Conservation (phyloP, 1,284 basidiomycete species). For the Tilletia indica region DNA sequence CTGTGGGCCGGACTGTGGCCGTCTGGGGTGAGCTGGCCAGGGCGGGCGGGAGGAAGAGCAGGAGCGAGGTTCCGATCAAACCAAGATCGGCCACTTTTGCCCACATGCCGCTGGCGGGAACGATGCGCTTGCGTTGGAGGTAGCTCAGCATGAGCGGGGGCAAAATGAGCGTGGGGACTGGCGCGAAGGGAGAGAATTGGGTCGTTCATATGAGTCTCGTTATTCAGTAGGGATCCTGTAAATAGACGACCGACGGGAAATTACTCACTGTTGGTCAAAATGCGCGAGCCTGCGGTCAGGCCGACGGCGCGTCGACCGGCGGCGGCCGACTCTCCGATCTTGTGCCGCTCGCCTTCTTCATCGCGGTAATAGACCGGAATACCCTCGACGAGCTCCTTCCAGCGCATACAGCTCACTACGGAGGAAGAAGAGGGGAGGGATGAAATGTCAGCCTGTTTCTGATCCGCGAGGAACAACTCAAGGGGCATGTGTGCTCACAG, state of each 20-base stretch:
- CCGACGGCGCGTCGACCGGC: conserved; percentile 61
- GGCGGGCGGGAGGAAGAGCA: conserved; percentile 62
- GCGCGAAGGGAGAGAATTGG: too few relatives aligned
- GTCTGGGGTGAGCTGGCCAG: conserved; percentile 63
- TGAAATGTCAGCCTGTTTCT: too few relatives aligned
- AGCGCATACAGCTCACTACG: conserved; percentile 59
- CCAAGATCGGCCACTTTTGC: conserved; percentile 36
- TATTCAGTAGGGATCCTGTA: background rate
- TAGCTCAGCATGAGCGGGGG: conserved; percentile 60
- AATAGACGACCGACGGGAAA: background rate
- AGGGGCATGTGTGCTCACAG: background rate
- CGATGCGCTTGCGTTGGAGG: conserved; percentile 44
- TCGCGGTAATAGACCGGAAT: conserved; percentile 59
- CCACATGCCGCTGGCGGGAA: conserved; percentile 31
- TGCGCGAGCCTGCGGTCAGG: conserved; percentile 60
- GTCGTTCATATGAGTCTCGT: background rate
- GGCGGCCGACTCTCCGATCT: conserved; percentile 58
- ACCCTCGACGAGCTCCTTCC: conserved; percentile 64
- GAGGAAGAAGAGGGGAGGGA: too few relatives aligned
- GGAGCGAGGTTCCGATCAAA: conserved; percentile 59
- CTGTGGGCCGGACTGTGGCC: conserved; percentile 56
- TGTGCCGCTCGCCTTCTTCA: conserved; percentile 38
- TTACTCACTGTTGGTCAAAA: conserved; percentile 61
- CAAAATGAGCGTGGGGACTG: conserved; percentile 60
- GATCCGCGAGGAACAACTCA: too few relatives aligned